Conservation (phyloP, 202 grass and related monocot species). For the Bolboschoenoplectus hybrid region DNA sequence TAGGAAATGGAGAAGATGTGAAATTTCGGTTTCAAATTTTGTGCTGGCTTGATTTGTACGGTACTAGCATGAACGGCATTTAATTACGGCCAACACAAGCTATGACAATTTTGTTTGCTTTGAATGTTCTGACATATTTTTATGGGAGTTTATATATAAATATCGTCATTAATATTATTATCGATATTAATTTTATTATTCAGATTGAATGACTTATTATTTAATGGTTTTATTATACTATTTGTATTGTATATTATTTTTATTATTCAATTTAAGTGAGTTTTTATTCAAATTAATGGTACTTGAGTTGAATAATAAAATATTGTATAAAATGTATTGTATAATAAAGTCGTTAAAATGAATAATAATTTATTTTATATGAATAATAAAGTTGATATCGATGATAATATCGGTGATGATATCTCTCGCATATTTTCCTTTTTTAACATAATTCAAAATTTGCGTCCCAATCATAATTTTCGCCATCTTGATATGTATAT, state of each 20-base stretch:
- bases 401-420: too few species aligned
- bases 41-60: background rate
- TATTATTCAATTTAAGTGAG: too few species aligned
- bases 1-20: background rate
- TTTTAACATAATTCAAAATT: background rate
- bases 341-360: too few species aligned
- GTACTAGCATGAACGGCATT: background rate
- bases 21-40: background rate
- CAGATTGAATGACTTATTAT: too few species aligned
- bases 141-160: background rate
- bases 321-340: too few species aligned
- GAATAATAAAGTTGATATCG: too few species aligned
- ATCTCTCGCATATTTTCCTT: background rate
- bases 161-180: background rate
- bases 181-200: too few species aligned
- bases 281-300: too few species aligned
- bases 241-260: too few species aligned
- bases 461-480: background rate
- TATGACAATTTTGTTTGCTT: constrained; percentile 1
- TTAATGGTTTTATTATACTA: too few species aligned
- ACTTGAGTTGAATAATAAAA: too few species aligned
- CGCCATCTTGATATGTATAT: background rate
- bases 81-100: background rate
- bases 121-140: background rate
- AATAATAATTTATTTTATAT: too few species aligned